Evolutionary conservation across 371 early-diverging fungal genomes (phyloP), one percentile per base, ranked within the genome.

Genomic region (Circinella umbellata): DNA sequence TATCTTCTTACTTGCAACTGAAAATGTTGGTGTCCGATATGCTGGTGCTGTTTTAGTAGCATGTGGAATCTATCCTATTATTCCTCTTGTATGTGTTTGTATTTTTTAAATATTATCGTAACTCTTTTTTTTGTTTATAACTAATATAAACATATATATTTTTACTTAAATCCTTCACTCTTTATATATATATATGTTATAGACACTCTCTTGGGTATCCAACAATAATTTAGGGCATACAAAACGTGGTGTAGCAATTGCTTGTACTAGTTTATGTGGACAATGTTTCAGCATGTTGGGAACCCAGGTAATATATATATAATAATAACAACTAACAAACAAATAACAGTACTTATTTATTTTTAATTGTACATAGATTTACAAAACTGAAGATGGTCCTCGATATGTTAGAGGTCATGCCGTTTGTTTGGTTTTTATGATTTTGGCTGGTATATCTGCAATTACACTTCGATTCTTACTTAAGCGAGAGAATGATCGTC

Each of bases 221-320:
- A 87, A 88, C 71, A 88, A 87, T 65, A 74, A 86, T 35, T 69
- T 86, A 20, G 88, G 88, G 9, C 86, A 86, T 61, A 87, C 88
- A 0, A 87, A 87, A 61, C 80, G 87, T 9, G 88, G 81, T 4
- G 78, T 85, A 27, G 84, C 78, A n/a, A 74, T 87, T 51, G 88
- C 84, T 3, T 76, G 86, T 78, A 74, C 80, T 4, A 83, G 80
- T 68, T 86, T 79, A 66, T 78, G 86, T 67, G 88, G 84, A 13
- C 87, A 74, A 69, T 82, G 83, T 63, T 85, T 87, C 69, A 80
- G 80, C 39, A 87, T 85, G 64, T 68, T 88, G 13, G 88, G 88
- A n/a, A 85, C 86, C 5, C 88, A 88, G 74, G 73, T 73, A 72
- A 11, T 42, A 42, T 42, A 42, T 42, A 9, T 37, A 51, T n/a